Conservation (phyloP, 768 basidiomycete species). For the Mycena olivaceomarginata region DNA sequence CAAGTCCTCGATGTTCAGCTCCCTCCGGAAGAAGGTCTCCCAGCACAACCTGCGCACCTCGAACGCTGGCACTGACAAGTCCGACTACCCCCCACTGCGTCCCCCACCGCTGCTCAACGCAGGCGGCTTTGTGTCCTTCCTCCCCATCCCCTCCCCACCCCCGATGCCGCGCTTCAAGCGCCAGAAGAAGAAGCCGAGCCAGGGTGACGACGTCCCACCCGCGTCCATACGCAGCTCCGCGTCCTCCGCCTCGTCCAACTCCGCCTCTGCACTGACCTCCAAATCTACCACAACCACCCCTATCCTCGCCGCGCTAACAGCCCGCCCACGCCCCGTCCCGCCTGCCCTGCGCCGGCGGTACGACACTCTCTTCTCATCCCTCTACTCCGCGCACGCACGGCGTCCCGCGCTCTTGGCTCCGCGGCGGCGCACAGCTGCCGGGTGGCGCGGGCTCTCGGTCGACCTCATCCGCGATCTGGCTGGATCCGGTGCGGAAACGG, state of each 20-base stretch:
- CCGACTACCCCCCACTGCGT: no score
- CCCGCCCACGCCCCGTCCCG: constrained; percentile 82
- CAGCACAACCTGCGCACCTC: no score
- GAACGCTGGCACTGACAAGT: no score
- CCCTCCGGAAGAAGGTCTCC: no score
- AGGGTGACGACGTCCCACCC: no score
- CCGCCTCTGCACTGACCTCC: constrained; percentile 58
- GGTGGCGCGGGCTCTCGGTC: constrained; percentile 85
- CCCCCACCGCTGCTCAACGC: no score
- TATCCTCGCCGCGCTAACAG: constrained; percentile 50
- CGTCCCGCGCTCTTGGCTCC: constrained; percentile 57
- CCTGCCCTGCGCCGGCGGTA: constrained; percentile 79
- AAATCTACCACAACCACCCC: constrained; percentile 36
- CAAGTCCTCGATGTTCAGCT: no score
- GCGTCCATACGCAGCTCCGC: constrained; percentile 52
- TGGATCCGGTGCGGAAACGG: constrained; percentile 42
- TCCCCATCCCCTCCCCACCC: no score
- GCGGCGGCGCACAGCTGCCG: constrained; percentile 71
- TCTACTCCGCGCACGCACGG: constrained; percentile 76
- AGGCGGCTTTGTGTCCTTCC: no score
- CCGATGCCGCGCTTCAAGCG: no score
- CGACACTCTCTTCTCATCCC: constrained; percentile 78
- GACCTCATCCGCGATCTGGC: constrained; percentile 74
- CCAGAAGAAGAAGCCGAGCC: no score
- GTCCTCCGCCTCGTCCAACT: constrained; percentile 50